Base-by-base conservation (phyloP, 1,284 basidiomycete genomes). In the Ceratobasidium sp. region DNA sequence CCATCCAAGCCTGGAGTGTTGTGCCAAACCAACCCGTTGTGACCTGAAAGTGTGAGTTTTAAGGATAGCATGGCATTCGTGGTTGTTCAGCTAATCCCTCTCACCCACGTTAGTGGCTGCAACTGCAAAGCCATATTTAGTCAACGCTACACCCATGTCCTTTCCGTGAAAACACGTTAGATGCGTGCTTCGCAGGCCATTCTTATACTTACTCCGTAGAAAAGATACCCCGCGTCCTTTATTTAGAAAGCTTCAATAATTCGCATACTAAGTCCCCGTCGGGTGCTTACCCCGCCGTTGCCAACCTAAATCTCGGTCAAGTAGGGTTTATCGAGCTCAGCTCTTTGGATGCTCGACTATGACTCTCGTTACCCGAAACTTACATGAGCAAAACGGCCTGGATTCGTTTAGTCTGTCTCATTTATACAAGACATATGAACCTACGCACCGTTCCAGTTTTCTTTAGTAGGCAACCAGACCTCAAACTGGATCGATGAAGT, bases 251-350 rank as follows among this genome's bases (percentile, higher is more conserved):
- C n/a, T n/a, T n/a, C n/a, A n/a, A n/a, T n/a, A n/a, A n/a, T n/a
- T n/a, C n/a, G n/a, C n/a, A n/a, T n/a, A n/a, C n/a, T n/a, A n/a
- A n/a, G n/a, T n/a, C n/a, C n/a, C n/a, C n/a, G n/a, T n/a, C n/a
- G n/a, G n/a, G n/a, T 10, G 46, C 74, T 66, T 59, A 76, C 74
- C 4, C 74, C 74, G 48, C 74, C 74, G 59, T 76, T 76, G n/a
- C 74, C 74, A 44, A 76, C 64, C 74, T 76, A 17, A 46, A n/a
- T n/a, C n/a, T n/a, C n/a, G 42, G 17, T 46, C 23, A 7, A 23
- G 20, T 2, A n/a, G 17, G 7, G 13, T 17, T 73, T 28, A 73
- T 26, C 54, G 7, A 61, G 42, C 15, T 12, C 23, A 46, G 20
- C 17, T 15, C 13, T 38, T 64, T 20, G 17, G 42, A 38, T n/a